Base-by-base conservation (phyloP, 2,329 filamentous ascomycete species). In the Xylariaceae sp. region DNA sequence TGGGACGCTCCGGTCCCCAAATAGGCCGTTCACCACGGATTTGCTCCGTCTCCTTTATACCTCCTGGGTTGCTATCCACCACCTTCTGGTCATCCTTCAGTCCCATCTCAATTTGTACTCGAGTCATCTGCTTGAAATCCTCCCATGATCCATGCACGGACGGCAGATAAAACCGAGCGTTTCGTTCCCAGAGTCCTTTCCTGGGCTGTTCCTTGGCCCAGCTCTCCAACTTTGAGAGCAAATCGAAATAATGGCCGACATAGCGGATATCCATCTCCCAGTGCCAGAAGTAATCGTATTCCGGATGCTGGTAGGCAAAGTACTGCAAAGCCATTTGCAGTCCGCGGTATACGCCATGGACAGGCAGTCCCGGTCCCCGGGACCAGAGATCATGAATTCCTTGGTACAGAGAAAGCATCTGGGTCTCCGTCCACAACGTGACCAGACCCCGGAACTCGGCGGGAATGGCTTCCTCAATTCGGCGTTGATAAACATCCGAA, bases 191-290 rank as follows among this genome's bases (percentile, higher is more conserved):
- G 0, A 93, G 78, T 0, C 88, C 87, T 73, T 91, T 92, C 10
- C 90, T 81, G 1, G 90, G 89, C 74, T 94, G 90, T 51, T 82
- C 75, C 64, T 80, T 83, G 13, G 88, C 82, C 88, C 88, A 94
- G 50, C 77, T 76, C 67, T 84, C 81, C 44, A 91, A 76, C 70
- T 88, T 88, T 65, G 85, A 82, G 69, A 93, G 82, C 17, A 90
- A 74, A 62, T 90, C 84, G 65, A 88, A 92, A 77, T 89, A 93
- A 74, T 96, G 91, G 42, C 92, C 91, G 0, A 89, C 94, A 73
- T 95, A 96, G 35, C 91, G 87, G 50, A 92, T 85, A 69, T 96
- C 92, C 87, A 96, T 93, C 74, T 96, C 92, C 90, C 92, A 95
- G 66, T 96, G 90, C 92, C 92, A 96, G 74, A 92, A 91, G 75